phyloP scores from a whole-genome alignment of 1,139 yeast species.

The Debaryomyces subglobosus region DNA sequence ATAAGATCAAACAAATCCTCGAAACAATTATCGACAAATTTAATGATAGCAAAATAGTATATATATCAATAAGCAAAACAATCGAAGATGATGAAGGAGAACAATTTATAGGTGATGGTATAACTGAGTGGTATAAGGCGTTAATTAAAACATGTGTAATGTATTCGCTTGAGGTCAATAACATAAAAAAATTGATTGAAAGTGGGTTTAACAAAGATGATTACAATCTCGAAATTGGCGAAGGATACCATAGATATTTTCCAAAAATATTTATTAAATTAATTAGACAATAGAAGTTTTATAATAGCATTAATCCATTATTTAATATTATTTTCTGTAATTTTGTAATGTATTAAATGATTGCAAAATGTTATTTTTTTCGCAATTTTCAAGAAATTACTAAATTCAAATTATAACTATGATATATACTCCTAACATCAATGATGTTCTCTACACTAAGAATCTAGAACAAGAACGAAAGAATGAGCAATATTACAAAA shows the following conservation, averaged over 20 bases:
- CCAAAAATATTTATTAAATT: constrained; percentile 28
- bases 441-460: too few relatives aligned
- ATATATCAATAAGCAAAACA: constrained; percentile 6
- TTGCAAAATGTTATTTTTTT: background rate
- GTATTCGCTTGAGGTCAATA: constrained; percentile 24
- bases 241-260: constrained; percentile 44
- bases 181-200: constrained; percentile 15
- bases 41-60: constrained; percentile 16
- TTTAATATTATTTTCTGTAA: too few relatives aligned
- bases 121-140: constrained; percentile 24
- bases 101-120: constrained; percentile 15
- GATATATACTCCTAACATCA: too few relatives aligned
- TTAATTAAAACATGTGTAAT: constrained; percentile 30
- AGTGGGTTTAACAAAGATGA: constrained; percentile 10
- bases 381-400: background rate
- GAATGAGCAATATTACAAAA: too few relatives aligned
- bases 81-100: constrained; percentile 7
- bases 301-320: background rate
- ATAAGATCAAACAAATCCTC: constrained; percentile 11
- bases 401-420: background rate
- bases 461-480: too few relatives aligned
- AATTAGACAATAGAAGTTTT: background rate
- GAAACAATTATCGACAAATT: constrained; percentile 20
- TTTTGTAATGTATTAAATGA: too few relatives aligned
- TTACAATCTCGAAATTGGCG: constrained; percentile 19